Percentiles rank a stretch among this genome's conserved stretches.
Conservation (phyloP, 73 alveolate genomes). For the Symbiodinium pilosum region DNA sequence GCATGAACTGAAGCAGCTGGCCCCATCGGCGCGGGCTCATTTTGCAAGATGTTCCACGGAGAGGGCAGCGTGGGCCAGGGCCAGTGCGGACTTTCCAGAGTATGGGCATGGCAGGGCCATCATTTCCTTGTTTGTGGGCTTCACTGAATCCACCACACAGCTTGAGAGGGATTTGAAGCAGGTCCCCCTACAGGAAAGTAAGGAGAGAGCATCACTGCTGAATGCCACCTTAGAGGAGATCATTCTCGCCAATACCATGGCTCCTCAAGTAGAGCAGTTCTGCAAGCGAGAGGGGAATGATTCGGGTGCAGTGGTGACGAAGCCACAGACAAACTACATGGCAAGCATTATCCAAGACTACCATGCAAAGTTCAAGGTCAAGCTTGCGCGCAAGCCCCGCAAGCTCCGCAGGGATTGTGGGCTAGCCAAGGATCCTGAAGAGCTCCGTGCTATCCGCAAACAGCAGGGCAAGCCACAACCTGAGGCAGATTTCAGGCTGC, state of each 20-base stretch:
- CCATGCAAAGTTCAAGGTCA: neutral
- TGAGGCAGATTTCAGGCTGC: neutral
- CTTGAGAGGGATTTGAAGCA: neutral
- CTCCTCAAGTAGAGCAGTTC: neutral
- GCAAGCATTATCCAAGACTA: neutral
- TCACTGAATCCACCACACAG: neutral
- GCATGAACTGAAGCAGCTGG: neutral
- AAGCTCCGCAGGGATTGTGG: neutral
- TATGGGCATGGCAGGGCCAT: neutral
- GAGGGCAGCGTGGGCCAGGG: neutral
- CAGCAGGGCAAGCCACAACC: neutral
- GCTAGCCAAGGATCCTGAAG: neutral
- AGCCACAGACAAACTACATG: neutral
- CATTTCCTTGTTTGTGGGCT: neutral
- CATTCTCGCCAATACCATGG: neutral
- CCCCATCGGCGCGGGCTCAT: neutral
- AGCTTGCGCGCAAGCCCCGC: neutral
- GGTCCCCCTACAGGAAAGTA: neutral
- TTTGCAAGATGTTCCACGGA: neutral
- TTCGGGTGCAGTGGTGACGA: neutral
- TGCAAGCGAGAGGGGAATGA: neutral
- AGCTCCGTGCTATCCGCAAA: neutral
- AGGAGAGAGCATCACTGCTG: neutral
- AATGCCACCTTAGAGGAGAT: neutral
- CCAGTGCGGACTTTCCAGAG: neutral